phyloP scores from a whole-genome alignment of 495 filamentous ascomycete genomes.

The Cryomyces minteri region DNA sequence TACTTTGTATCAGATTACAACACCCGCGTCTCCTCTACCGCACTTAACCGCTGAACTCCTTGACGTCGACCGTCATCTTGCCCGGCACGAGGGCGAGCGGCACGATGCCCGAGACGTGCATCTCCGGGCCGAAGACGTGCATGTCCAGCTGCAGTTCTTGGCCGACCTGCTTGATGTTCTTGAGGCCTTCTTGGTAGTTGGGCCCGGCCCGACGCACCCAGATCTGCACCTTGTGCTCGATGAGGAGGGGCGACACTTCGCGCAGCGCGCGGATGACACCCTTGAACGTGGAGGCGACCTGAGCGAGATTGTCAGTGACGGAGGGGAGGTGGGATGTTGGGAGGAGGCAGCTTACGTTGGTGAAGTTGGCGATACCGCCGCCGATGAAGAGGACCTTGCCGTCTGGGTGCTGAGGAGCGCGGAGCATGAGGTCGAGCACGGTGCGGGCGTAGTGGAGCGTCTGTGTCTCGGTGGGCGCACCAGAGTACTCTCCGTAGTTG shows the following conservation, averaged over 20 bases:
- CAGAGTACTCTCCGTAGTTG: slow-evolving; percentile 99
- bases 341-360: slow-evolving; percentile 33
- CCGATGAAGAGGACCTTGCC: slow-evolving; percentile 99
- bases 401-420: slow-evolving; percentile 64
- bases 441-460: slow-evolving; percentile 97
- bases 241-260: slow-evolving; percentile 67
- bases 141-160: slow-evolving; percentile 84
- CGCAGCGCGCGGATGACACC: slow-evolving; percentile 95
- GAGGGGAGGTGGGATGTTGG: not conserved
- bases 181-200: slow-evolving; percentile 99
- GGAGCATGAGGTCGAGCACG: slow-evolving; percentile 94
- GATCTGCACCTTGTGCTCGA: slow-evolving; percentile 96
- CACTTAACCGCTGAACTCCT: slow-evolving; percentile 25
- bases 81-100: slow-evolving; percentile 41
- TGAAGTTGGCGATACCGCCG: slow-evolving; percentile 99
- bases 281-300: slow-evolving; percentile 97
- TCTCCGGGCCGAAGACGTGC: slow-evolving; percentile 95
- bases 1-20: too few relatives aligned
- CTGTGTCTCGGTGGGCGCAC: slow-evolving; percentile 93
- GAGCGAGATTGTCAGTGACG: slow-evolving; percentile 5
- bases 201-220: slow-evolving; percentile 98
- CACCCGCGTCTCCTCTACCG: too few relatives aligned
- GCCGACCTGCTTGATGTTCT: slow-evolving; percentile 96
- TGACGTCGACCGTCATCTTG: slow-evolving; percentile 29
- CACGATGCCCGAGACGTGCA: slow-evolving; percentile 63